Base-by-base conservation (phyloP, 768 basidiomycete species). In the Xerocomus spinulosus region DNA sequence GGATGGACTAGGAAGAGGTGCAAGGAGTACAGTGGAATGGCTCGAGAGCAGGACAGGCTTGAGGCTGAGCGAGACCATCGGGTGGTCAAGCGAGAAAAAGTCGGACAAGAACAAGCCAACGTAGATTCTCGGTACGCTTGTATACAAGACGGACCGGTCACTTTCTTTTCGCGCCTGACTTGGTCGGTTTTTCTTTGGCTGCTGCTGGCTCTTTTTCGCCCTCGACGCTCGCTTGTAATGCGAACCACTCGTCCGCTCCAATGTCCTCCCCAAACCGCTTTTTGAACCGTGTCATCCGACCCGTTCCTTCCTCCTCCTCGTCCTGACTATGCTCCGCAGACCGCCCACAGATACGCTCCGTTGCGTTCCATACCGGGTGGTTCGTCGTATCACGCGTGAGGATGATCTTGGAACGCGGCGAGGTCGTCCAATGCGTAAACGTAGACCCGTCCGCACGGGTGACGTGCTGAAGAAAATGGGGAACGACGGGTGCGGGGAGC, bases 311-410 rank as follows among this genome's bases (percentile, higher is more conserved):
- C 52, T 72, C 80, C 60, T 88, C 87, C 51, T 87, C 87, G 54
- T 82, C 82, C 42, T 71, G 63, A 47, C 66, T 69, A 30, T 70
- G 67, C 34, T 56, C 63, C 39, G 83, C 63, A 1, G 72, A 72
- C 25, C 70, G 65, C 34, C 76, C 81, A 49, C 72, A 72, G 21
- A 75, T 70, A 52, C 74, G 73, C 50, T 75, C 69, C 3, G 79
- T 78, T 3, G 85, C 80, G 60, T 89, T 87, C 86, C 87, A 96
- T 6, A 91, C 67, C 2, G 92, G 88, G 58, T 92, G 84, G 64
- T 92, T 96, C 14, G 87, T 89, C 42, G 88, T 83, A 59, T 95
- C 92, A 34, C 92, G 82, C 17, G 92, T 88, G 39, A 94, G 74
- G 30, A 83, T 79, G 38, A 91, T 78, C 30, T 79, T 66, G 4